Base-by-base conservation (phyloP, 192 early-diverging fungal genomes). In the Backusella macrospora region DNA sequence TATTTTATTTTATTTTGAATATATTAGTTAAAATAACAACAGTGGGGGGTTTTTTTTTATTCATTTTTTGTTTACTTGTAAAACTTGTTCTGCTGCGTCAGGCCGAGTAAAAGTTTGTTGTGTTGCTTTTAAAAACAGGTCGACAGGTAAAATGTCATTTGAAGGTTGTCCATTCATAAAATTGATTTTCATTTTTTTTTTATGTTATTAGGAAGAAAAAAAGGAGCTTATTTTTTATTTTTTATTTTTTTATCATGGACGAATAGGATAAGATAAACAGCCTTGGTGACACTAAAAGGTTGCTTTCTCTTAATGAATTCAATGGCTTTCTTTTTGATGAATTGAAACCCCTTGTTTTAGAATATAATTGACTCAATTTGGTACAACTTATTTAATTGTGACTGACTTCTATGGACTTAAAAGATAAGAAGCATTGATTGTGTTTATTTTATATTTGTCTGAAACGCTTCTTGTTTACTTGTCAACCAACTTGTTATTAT, bases 161-260 rank as follows among this genome's bases (percentile, higher is more conserved):
- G 65, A 66, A 43, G 65, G 65, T 12, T 66, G 65, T 21, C 65
- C 65, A 43, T 40, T 66, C 65, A 66, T 18, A 42, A 66, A 66
- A 38, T 66, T 42, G 40, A 66, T 66, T n/a, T 59, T 59, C 52
- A 59, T 59, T 59, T 18, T 48, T 13, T 2, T 52, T 52, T 29
- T 59, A 42, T 42, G n/a, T n/a, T n/a, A n/a, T n/a, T n/a, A n/a
- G n/a, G n/a, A n/a, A n/a, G n/a, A n/a, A n/a, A n/a, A n/a, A n/a
- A n/a, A n/a, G n/a, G n/a, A n/a, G n/a, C n/a, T n/a, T n/a, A n/a
- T n/a, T n/a, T n/a, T n/a, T n/a, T n/a, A n/a, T n/a, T n/a, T n/a
- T n/a, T n/a, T n/a, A n/a, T 48, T 13, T 2, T 52, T 52, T 29
- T 59, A 34, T 34, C 2, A 34, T 34, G 29, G 2, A 34, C 29